These are phyloP conservation scores for Pichia sp. DNA, from an alignment of 1,139 yeast genomes.

Conservation along the genomic window DNA sequence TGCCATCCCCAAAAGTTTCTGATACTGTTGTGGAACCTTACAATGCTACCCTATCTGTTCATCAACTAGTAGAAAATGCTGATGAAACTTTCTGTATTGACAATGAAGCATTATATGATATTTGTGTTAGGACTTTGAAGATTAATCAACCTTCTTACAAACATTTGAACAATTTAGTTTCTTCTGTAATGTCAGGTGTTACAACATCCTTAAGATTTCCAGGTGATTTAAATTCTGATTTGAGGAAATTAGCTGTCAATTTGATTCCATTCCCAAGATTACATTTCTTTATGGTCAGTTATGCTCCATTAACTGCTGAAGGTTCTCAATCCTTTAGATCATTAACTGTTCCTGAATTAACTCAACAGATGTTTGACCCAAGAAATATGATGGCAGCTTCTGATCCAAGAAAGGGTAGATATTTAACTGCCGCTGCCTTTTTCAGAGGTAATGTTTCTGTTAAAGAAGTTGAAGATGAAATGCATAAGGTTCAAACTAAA, in stretches of 20 bases:
- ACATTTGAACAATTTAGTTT: constrained; percentile 74
- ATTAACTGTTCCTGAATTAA: constrained; percentile 80
- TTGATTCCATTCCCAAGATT: constrained; percentile 92
- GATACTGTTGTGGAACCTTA: constrained; percentile 94
- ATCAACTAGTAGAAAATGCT: constrained; percentile 82
- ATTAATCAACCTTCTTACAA: constrained; percentile 69
- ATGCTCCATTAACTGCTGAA: constrained; percentile 80
- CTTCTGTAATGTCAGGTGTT: constrained; percentile 91
- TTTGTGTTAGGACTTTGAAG: constrained; percentile 79
- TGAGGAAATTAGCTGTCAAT: constrained; percentile 86
- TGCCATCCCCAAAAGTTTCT: constrained; percentile 84
- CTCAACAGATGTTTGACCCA: constrained; percentile 89
- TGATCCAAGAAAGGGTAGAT: constrained; percentile 85
- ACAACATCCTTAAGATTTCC: constrained; percentile 87
- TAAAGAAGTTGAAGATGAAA: constrained; percentile 90
- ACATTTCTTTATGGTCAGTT: constrained; percentile 92
- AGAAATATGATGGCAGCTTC: constrained; percentile 95
- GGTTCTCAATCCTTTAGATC: constrained; percentile 78
- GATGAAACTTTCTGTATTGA: constrained; percentile 94
- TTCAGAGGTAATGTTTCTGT: constrained; percentile 89
- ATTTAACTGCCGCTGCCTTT: constrained; percentile 90
- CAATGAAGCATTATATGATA: constrained; percentile 85
- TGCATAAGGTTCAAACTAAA: constrained; percentile 76
- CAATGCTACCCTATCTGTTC: constrained; percentile 87
- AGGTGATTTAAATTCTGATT: constrained; percentile 86